A percentile compares a stretch with the other conserved stretches of the same genome.
phyloP scores from a whole-genome alignment of 805 yeast genomes.

The Hanseniaspora taiwanica region DNA sequence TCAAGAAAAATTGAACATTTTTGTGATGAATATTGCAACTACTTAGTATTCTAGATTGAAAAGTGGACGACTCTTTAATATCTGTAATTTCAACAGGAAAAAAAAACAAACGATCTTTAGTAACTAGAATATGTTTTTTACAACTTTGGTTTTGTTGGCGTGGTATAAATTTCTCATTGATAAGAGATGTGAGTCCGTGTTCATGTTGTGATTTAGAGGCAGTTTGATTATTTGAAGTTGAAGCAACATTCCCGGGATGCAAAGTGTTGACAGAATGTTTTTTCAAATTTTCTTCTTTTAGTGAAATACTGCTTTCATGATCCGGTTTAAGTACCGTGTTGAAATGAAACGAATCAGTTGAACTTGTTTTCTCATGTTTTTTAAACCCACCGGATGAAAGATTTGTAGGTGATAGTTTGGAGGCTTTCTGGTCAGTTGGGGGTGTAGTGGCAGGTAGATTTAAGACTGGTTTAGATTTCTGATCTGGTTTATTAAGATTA shows the following conservation, averaged over 20 bases:
- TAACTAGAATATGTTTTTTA: slow-evolving; percentile 35
- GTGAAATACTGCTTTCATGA: no score
- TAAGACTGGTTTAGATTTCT: no score
- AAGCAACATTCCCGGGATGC: neutral
- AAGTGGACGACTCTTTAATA: slow-evolving; percentile 19
- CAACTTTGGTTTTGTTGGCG: slow-evolving; percentile 5
- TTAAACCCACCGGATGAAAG: slow-evolving; percentile 27
- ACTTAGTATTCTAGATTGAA: slow-evolving; percentile 29
- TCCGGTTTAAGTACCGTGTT: slow-evolving; percentile 26
- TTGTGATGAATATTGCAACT: slow-evolving; percentile 20
- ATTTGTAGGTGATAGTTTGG: slow-evolving; percentile 12
- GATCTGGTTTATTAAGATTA: no score
- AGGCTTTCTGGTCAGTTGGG: slow-evolving; percentile 12
- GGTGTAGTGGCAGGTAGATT: no score
- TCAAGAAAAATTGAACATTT: slow-evolving; percentile 36
- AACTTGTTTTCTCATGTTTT: slow-evolving; percentile 50
- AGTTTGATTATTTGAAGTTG: slow-evolving; percentile 2
- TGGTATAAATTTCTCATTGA: slow-evolving; percentile 11
- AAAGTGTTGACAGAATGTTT: neutral
- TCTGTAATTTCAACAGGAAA: slow-evolving; percentile 32
- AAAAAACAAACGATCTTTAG: slow-evolving; percentile 49
- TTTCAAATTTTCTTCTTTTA: neutral
- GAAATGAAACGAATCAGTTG: slow-evolving; percentile 39
- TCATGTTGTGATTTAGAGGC: neutral
- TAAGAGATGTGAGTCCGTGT: neutral